Evolutionary conservation across 805 yeast genomes (phyloP), one percentile per base, ranked within the genome.

Genomic region (Osmozyma mogii): DNA sequence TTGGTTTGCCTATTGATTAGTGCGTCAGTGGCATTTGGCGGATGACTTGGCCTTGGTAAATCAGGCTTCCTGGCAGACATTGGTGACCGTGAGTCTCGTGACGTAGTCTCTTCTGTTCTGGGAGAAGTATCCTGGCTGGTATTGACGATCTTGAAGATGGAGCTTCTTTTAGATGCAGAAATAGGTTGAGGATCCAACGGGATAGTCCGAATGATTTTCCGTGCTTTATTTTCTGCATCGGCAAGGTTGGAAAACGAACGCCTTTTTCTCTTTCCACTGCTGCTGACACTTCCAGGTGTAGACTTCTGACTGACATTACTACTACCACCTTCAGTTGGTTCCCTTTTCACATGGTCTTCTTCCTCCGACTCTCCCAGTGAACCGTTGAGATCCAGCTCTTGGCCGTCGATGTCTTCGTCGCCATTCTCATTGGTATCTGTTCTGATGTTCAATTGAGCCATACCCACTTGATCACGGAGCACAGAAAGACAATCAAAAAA

Each of bases 401-500:
- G n/a, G n/a, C n/a, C n/a, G n/a, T n/a, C n/a, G n/a, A n/a, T n/a
- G n/a, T n/a, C n/a, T n/a, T n/a, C n/a, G 16, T 47, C 54, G 9
- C 40, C 32, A 25, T 28, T 31, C 4, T 42, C 33, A 19, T 41
- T 35, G 35, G 27, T 13, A 37, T 56, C 61, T 5, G 52, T 50
- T 28, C 48, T 38, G 25, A 47, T 71, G 28, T 75, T 64, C 39
- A 61, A 47, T 36, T 77, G 77, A 30, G 81, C 75, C 81, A 87
- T 82, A 9, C 96, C 96, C 36, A 85, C 84, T 51, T 84, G 81
- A 42, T 84, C 89, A 43, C 95, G 63, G 45, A 92, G 60, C 3
- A 84, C 69, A 75, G 88, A 83, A 28, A 89, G 59, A 44, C 89
- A 79, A 56, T 92, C 98, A 54, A 89, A 92, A 44, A 89, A 85